phyloP scores from a whole-genome alignment of 441 rosid genomes.

The Viola pubescens region DNA sequence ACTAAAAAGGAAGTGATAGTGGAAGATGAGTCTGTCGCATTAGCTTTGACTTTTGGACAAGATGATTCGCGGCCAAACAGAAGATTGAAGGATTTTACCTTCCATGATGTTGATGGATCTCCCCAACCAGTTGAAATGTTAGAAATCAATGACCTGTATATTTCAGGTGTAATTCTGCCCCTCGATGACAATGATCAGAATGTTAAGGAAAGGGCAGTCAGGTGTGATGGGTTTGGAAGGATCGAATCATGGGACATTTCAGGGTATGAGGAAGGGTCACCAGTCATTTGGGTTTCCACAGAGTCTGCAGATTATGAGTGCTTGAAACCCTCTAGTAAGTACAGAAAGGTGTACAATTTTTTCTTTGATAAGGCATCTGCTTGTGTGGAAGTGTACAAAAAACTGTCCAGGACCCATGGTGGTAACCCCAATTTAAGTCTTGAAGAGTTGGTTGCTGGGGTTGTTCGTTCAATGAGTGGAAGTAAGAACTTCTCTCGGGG shows the following conservation, averaged over 20 bases:
- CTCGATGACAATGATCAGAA: constrained; percentile 34
- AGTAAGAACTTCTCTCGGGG: constrained; percentile 50
- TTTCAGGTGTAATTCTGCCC: constrained; percentile 59
- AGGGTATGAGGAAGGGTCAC: constrained; percentile 76
- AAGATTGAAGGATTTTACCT: constrained; percentile 53
- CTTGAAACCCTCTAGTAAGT: constrained; percentile 50
- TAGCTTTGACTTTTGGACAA: constrained; percentile 30
- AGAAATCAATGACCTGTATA: constrained; percentile 51
- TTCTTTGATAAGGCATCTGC: constrained; percentile 62
- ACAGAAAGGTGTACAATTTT: constrained; percentile 42
- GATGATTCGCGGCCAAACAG: constrained; percentile 43
- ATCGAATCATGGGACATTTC: constrained; percentile 68
- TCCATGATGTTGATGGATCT: constrained; percentile 44
- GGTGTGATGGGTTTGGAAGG: constrained; percentile 57
- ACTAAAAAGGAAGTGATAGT: constrained; percentile 31
- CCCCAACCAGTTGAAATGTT: constrained; percentile 60
- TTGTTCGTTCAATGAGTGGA: constrained; percentile 59
- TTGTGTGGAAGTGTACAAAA: constrained; percentile 61
- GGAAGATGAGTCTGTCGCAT: constrained; percentile 42
- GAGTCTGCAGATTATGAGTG: constrained; percentile 65
- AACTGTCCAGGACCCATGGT: constrained; percentile 48
- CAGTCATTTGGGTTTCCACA: constrained; percentile 69
- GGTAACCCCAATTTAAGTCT: constrained; percentile 57
- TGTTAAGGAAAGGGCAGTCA: constrained; percentile 38
- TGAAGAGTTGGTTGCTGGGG: constrained; percentile 67